Conservation (phyloP, 371 early-diverging fungal species). For the Zancudomyces culisetae region DNA sequence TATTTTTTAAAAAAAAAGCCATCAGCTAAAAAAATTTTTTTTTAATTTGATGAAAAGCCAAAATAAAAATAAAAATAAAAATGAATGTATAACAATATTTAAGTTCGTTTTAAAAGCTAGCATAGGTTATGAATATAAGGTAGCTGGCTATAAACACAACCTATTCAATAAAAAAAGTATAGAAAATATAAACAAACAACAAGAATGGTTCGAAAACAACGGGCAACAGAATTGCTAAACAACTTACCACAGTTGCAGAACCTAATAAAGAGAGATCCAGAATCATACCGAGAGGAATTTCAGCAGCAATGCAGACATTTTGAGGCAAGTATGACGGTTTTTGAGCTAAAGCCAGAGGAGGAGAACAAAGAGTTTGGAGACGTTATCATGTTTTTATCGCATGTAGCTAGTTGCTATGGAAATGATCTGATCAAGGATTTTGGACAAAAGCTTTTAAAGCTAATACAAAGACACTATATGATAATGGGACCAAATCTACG, state of each 20-base stretch:
- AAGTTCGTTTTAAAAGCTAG: no score
- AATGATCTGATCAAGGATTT: slow-evolving; percentile 46
- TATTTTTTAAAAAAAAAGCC: no score
- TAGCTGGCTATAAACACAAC: no score
- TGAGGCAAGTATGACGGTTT: slow-evolving; percentile 64
- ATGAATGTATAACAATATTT: no score
- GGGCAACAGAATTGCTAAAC: slow-evolving; percentile 44
- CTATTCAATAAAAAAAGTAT: no score
- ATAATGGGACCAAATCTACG: slow-evolving; percentile 66
- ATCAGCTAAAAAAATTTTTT: no score
- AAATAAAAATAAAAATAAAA: no score
- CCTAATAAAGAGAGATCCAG: slow-evolving; percentile 81
- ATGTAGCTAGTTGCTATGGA: slow-evolving; percentile 34
- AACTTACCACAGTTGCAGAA: slow-evolving; percentile 95
- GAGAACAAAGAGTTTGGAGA: slow-evolving; percentile 65
- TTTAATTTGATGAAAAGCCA: no score
- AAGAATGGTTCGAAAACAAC: slow-evolving; percentile 15
- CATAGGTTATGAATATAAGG: no score
- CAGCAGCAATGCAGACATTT: slow-evolving; percentile 80
- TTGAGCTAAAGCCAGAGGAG: slow-evolving; percentile 70
- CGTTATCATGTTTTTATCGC: slow-evolving; percentile 68
- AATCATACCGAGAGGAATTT: slow-evolving; percentile 85
- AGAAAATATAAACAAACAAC: neutral
- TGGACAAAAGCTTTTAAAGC: slow-evolving; percentile 57
- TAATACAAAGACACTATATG: slow-evolving; percentile 55